Conservation (phyloP, 257 asterid genomes). For the Capsicum pubescens region DNA sequence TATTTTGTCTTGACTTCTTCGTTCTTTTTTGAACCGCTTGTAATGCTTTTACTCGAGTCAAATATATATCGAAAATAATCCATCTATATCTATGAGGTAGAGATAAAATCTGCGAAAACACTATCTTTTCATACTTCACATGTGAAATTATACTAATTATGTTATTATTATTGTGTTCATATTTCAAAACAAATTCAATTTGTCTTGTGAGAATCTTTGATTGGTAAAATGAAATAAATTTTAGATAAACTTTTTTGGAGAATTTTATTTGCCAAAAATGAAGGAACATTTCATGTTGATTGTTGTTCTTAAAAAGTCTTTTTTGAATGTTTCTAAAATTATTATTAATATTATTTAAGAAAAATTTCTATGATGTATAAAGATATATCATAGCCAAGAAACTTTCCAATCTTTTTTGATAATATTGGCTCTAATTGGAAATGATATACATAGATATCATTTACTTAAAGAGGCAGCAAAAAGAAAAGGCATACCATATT, state of each 20-base stretch:
- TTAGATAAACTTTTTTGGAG: not conserved
- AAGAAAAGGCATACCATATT: not conserved
- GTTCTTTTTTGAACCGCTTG: too few species aligned
- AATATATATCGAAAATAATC: too few species aligned
- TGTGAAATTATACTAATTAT: too few species aligned
- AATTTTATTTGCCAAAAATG: not conserved
- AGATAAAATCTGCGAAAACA: too few species aligned
- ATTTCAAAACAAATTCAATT: not conserved
- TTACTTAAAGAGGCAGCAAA: not conserved
- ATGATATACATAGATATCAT: not conserved
- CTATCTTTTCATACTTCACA: too few species aligned
- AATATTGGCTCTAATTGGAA: conserved; percentile 5
- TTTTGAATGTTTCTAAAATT: not conserved
- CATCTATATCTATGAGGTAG: too few species aligned
- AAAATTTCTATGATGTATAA: not conserved
- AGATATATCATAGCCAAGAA: not conserved
- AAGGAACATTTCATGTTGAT: not conserved
- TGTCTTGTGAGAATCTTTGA: not conserved
- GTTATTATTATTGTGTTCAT: not conserved
- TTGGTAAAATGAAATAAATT: not conserved
- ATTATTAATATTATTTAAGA: not conserved
- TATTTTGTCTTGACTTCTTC: too few species aligned
- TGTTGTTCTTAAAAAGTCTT: not conserved
- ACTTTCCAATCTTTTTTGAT: not conserved
- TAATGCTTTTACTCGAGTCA: too few species aligned